Evolutionary conservation across 768 basidiomycete species (phyloP).

Genomic region (Mycena pura): DNA sequence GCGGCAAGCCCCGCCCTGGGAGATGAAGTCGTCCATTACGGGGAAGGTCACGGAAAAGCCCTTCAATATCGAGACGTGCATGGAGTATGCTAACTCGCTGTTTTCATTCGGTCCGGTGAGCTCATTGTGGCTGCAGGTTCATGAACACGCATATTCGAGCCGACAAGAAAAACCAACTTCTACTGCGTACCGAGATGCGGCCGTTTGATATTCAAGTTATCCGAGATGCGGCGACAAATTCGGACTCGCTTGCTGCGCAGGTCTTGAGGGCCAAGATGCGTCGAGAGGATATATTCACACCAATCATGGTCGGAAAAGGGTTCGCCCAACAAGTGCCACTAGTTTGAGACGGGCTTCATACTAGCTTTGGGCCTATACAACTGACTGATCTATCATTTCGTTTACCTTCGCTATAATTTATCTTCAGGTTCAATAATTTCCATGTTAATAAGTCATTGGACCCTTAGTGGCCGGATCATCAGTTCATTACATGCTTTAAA

Average conservation of each 20-base stretch:
- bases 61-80: slow-evolving; percentile 11
- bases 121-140: neutral
- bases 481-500: too few species aligned
- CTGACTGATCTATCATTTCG: too few species aligned
- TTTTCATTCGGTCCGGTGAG: neutral
- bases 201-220: slow-evolving; percentile 6
- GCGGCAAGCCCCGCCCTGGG: neutral
- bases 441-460: too few species aligned
- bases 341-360: too few species aligned
- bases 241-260: neutral
- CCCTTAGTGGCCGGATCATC: too few species aligned
- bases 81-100: neutral
- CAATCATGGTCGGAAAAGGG: neutral
- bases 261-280: slow-evolving; percentile 3
- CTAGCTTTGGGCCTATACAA: too few species aligned
- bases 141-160: slow-evolving; percentile 17
- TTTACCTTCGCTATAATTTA: too few species aligned
- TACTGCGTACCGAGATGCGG: slow-evolving; percentile 2
- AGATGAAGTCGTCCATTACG: slow-evolving; percentile 9
- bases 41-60: neutral
- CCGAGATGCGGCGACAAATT: neutral
- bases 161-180: slow-evolving; percentile 16
- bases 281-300: neutral
- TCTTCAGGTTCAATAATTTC: too few species aligned
- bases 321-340: too few species aligned